A percentile compares a stretch with the other conserved stretches of the same genome.
Conservation (phyloP, 2,329 filamentous ascomycete species). For the Aureobasidium sp. region DNA sequence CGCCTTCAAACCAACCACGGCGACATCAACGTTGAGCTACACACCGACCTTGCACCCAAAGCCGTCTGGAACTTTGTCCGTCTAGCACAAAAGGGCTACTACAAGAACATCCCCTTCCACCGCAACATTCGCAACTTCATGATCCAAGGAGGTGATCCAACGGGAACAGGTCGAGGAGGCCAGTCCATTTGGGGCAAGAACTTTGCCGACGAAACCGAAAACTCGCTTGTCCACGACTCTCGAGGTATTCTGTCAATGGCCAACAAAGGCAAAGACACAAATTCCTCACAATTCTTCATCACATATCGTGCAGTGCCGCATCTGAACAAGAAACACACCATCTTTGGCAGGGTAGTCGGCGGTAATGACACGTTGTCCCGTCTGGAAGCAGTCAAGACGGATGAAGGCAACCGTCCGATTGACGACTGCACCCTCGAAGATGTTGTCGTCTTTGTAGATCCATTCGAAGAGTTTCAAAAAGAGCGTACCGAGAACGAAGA, state of each 20-base stretch:
- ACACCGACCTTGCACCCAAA: conserved; percentile 83
- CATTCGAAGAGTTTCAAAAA: conserved; percentile 87
- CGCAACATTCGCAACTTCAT: conserved; percentile 94
- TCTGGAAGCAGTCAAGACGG: conserved; percentile 71
- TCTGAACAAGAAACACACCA: conserved; percentile 92
- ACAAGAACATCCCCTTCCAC: conserved; percentile 77
- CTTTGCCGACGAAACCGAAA: conserved; percentile 90
- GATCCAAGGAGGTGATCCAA: conserved; percentile 94
- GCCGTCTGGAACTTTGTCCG: conserved; percentile 97
- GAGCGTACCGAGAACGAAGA: conserved; percentile 50
- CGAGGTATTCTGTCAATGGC: conserved; percentile 87
- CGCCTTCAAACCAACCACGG: conserved; percentile 82
- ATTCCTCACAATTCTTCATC: conserved; percentile 92
- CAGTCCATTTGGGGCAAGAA: conserved; percentile 88
- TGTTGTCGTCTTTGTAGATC: conserved; percentile 81
- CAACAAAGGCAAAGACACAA: conserved; percentile 97
- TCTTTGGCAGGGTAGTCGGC: conserved; percentile 81
- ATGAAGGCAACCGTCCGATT: conserved; percentile 66
- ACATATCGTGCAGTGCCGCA: conserved; percentile 79
- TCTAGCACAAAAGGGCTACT: conserved; percentile 83
- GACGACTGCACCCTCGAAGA: conserved; percentile 76
- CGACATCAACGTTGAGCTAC: conserved; percentile 78
- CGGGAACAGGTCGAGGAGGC: conserved; percentile 86
- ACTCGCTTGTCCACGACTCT: conserved; percentile 73
- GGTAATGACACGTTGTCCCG: conserved; percentile 60